These are phyloP conservation scores for Termitomyces sp. DNA, from an alignment of 768 basidiomycete genomes.

Conservation along the genomic window DNA sequence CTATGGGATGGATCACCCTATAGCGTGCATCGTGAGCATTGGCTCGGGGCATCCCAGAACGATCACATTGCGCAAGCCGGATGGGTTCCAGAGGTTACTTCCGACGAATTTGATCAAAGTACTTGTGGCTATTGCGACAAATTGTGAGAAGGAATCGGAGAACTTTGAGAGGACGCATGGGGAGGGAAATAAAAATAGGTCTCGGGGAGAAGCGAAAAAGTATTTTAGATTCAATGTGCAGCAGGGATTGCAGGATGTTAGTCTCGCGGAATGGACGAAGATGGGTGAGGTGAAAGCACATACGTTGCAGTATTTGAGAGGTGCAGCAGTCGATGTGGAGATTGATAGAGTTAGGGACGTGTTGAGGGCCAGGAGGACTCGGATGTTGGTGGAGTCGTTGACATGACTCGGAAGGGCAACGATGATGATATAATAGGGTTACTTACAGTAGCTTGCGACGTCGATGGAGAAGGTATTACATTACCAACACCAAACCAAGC, in stretches of 20 bases:
- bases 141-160: constrained; percentile 9
- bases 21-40: constrained; percentile 12
- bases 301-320: constrained; percentile 1
- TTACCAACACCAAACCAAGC: too few species aligned
- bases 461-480: too few species aligned
- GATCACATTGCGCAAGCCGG: neutral
- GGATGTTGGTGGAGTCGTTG: neutral
- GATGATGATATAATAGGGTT: too few species aligned
- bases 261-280: constrained; percentile 8
- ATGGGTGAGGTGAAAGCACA: constrained; percentile 11
- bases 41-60: constrained; percentile 8
- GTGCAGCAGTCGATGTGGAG: neutral
- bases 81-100: neutral
- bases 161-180: neutral
- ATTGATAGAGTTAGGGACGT: neutral
- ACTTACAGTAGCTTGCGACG: too few species aligned
- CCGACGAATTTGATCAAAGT: neutral
- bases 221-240: constrained; percentile 15
- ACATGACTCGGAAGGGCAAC: neutral
- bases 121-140: constrained; percentile 4
- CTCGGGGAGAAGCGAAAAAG: neutral
- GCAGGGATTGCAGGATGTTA: constrained; percentile 12
- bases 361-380: neutral
- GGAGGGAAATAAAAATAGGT: neutral
- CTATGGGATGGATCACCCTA: neutral